Conservation (phyloP, 345 rosid species). For the Brassica incana region DNA sequence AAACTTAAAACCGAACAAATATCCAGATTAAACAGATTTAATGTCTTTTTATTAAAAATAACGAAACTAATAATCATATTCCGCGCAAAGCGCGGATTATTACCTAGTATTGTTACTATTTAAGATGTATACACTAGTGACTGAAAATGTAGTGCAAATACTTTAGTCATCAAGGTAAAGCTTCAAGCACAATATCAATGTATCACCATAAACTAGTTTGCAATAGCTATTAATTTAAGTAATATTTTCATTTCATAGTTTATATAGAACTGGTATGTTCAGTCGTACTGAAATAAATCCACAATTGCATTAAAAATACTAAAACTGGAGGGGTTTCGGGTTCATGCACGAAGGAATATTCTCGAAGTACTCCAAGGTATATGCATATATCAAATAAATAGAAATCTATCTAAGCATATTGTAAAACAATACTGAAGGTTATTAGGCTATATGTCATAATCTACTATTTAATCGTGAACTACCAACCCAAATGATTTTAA, state of each 20-base stretch:
- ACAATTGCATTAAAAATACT: constrained; percentile 1
- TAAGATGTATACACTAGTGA: neutral
- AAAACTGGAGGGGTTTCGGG: neutral
- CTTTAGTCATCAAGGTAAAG: neutral
- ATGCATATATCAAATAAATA: neutral
- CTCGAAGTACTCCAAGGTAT: constrained; percentile 11
- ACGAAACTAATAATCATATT: no score
- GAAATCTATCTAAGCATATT: constrained; percentile 5
- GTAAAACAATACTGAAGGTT: neutral
- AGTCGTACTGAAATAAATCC: no score
- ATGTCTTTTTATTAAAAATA: no score
- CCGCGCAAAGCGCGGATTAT: no score
- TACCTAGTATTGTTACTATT: no score
- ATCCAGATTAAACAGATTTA: no score
- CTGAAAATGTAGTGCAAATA: neutral
- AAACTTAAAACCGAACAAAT: no score
- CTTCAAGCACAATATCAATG: neutral
- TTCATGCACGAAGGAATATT: constrained; percentile 23
- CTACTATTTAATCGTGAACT: neutral
- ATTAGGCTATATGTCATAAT: constrained; percentile 16
- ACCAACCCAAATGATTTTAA: neutral
- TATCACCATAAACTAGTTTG: neutral
- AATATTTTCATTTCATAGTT: neutral
- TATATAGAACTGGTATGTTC: neutral
- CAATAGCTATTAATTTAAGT: neutral